Percentiles rank a stretch among this genome's conserved stretches.
These are phyloP conservation scores for Bruguiera gymnorhiza DNA, from an alignment of 345 rosid species.

Conservation along the genomic window DNA sequence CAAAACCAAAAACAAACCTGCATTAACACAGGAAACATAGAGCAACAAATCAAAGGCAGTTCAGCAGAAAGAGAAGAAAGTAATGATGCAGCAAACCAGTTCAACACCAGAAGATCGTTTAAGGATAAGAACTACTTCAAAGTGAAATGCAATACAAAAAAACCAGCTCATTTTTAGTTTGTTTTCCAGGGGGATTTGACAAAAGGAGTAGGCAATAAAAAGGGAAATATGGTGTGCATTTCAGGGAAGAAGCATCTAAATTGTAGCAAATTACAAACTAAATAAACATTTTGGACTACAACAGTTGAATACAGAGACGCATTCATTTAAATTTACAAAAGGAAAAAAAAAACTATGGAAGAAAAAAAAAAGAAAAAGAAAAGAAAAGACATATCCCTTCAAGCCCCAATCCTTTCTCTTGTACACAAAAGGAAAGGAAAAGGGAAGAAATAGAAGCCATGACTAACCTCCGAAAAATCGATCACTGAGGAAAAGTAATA, in stretches of 20 bases:
- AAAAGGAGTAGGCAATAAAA: no score
- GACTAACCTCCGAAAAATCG: slow-evolving; percentile 32
- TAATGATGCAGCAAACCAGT: background rate
- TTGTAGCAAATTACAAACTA: slow-evolving; percentile 16
- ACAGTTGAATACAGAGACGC: slow-evolving; percentile 20
- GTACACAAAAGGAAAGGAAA: slow-evolving; percentile 47
- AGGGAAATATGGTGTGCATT: no score
- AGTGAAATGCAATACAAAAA: no score
- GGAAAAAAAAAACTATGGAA: slow-evolving; percentile 2
- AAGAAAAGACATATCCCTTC: slow-evolving; percentile 18
- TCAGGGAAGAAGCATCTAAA: slow-evolving; percentile 21
- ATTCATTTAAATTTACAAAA: slow-evolving; percentile 50
- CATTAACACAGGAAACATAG: background rate
- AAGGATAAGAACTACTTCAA: background rate
- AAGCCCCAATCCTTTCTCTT: slow-evolving; percentile 36
- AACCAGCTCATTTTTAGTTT: no score
- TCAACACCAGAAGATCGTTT: background rate
- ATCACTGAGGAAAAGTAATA: no score
- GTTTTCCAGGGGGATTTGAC: no score
- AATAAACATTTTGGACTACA: slow-evolving; percentile 20
- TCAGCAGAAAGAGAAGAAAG: background rate
- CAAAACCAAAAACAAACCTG: no score
- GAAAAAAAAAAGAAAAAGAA: slow-evolving; percentile 5
- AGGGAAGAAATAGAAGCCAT: slow-evolving; percentile 23
- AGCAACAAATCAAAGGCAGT: background rate